Percentiles rank a stretch among this genome's conserved stretches.
phyloP scores from a whole-genome alignment of 495 filamentous ascomycete species.

The Talaromyces borbonicus region DNA sequence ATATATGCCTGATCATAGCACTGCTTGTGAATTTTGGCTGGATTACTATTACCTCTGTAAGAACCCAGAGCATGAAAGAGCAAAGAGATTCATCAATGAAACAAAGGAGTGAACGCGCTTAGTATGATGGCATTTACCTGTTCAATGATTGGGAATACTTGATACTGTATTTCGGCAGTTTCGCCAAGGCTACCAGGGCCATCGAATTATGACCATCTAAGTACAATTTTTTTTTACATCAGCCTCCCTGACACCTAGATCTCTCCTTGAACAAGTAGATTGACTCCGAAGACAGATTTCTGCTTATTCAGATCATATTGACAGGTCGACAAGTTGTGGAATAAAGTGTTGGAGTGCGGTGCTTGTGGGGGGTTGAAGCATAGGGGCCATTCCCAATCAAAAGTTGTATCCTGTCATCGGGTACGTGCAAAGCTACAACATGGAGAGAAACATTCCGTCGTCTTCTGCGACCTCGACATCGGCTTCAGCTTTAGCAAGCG shows the following conservation, averaged over 20 bases:
- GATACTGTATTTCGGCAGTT: neutral
- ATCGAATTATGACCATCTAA: too few species aligned
- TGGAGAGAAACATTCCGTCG: neutral
- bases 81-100: conserved; percentile 7
- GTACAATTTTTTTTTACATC: too few species aligned
- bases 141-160: neutral
- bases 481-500: neutral
- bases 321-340: too few species aligned
- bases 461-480: neutral
- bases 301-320: too few species aligned
- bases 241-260: too few species aligned
- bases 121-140: neutral
- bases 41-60: conserved; percentile 10
- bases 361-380: neutral
- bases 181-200: too few species aligned
- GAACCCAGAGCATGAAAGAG: conserved; percentile 10
- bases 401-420: neutral
- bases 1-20: conserved; percentile 17
- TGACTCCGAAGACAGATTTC: too few species aligned
- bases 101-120: neutral
- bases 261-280: too few species aligned
- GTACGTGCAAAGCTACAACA: neutral
- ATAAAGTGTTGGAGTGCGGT: too few species aligned
- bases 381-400: neutral
- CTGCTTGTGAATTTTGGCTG: conserved; percentile 9